These are phyloP conservation scores for Metschnikowia kofuensis DNA, from an alignment of 805 yeast species.

Conservation along the genomic window DNA sequence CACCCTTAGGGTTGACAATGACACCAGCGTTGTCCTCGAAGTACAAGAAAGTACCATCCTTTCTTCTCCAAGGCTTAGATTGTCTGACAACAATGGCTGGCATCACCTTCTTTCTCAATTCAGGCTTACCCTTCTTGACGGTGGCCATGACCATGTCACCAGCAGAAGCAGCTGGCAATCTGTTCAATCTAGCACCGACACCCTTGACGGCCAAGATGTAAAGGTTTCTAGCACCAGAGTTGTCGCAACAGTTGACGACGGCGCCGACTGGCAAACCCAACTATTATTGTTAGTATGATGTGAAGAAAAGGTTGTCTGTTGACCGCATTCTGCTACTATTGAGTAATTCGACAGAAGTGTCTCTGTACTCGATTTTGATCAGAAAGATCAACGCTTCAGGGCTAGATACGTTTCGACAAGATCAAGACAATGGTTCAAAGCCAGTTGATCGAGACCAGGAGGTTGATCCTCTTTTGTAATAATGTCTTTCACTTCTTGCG, in stretches of 20 bases:
- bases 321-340: too few relatives aligned
- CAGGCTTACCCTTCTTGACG: constrained; percentile 99
- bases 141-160: constrained; percentile 99
- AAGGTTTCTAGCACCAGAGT: constrained; percentile 99
- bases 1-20: constrained; percentile 99
- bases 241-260: constrained; percentile 99
- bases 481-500: too few relatives aligned
- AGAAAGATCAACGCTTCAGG: too few relatives aligned
- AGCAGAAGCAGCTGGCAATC: constrained; percentile 99
- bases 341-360: too few relatives aligned
- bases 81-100: constrained; percentile 99
- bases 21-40: constrained; percentile 99
- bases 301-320: too few relatives aligned
- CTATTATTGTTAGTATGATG: constrained; percentile 43
- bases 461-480: too few relatives aligned
- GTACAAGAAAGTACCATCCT: constrained; percentile 99
- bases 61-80: constrained; percentile 99
- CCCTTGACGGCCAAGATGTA: constrained; percentile 99
- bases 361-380: too few relatives aligned
- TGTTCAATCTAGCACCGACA: constrained; percentile 98
- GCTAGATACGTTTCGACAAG: too few relatives aligned
- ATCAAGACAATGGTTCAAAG: too few relatives aligned
- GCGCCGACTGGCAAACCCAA: constrained; percentile 99
- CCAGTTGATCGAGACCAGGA: too few relatives aligned
- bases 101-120: constrained; percentile 99